Evolutionary conservation across 345 rosid species (phyloP).

Genomic region (Populus deltoides): DNA sequence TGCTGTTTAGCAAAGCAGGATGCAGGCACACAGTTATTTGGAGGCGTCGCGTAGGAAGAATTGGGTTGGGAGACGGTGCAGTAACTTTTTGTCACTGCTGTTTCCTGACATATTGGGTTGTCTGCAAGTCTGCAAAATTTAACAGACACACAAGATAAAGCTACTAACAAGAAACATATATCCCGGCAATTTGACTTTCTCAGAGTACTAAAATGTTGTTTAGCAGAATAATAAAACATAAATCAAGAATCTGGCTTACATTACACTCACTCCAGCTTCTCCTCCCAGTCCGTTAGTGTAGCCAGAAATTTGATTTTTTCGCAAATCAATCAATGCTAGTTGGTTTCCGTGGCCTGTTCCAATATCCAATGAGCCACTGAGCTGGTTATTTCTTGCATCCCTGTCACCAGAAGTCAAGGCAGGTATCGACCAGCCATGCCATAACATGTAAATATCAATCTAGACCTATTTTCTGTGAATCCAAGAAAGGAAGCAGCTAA

Average conservation of each 20-base stretch:
- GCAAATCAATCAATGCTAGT: conserved; percentile 57
- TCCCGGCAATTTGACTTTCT: neutral
- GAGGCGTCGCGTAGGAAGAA: conserved; percentile 39
- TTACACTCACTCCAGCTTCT: conserved; percentile 25
- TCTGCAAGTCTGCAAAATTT: conserved; percentile 52
- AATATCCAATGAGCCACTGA: conserved; percentile 53
- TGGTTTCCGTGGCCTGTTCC: conserved; percentile 40
- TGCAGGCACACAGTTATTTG: conserved; percentile 39
- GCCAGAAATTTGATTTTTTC: conserved; percentile 38
- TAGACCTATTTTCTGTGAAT: neutral
- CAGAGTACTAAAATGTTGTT: neutral
- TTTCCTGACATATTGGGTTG: conserved; percentile 61
- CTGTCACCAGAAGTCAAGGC: conserved; percentile 31
- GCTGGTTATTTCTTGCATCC: conserved; percentile 42
- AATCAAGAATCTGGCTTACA: conserved; percentile 39
- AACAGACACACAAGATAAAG: neutral
- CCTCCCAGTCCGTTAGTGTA: conserved; percentile 16
- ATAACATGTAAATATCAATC: neutral
- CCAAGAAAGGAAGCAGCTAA: neutral
- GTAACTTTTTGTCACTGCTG: conserved; percentile 27
- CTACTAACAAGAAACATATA: neutral
- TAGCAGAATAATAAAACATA: neutral
- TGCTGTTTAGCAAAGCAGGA: conserved; percentile 34
- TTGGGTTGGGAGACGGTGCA: conserved; percentile 35
- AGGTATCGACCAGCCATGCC: neutral